These are phyloP conservation scores for Rosa multiflora DNA, from an alignment of 306 rosid genomes.

Conservation along the genomic window DNA sequence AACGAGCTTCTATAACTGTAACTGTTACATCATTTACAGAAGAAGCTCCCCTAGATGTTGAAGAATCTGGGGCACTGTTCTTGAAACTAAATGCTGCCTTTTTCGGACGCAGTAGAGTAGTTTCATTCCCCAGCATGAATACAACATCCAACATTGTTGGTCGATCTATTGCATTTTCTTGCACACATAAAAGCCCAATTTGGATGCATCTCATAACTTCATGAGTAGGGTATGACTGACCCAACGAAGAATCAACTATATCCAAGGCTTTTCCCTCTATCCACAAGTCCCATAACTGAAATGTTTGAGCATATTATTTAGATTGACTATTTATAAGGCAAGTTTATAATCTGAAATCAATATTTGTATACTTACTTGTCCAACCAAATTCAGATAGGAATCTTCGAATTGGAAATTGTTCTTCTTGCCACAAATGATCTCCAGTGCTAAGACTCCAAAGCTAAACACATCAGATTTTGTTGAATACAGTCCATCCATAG, in stretches of 20 bases:
- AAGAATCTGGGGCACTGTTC: conserved; percentile 18
- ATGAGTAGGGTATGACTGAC: conserved; percentile 8
- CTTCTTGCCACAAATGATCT: conserved; percentile 32
- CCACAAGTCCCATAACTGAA: conserved; percentile 42
- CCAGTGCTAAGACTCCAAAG: conserved; percentile 33
- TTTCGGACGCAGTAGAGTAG: conserved; percentile 34
- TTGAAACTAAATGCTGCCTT: conserved; percentile 49
- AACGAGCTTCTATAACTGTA: conserved; percentile 29
- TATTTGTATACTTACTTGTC: conserved; percentile 26
- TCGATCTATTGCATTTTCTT: conserved; percentile 36
- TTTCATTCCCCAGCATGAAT: conserved; percentile 55
- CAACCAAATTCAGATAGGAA: conserved; percentile 31
- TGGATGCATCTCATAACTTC: conserved; percentile 35
- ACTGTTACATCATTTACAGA: conserved; percentile 37
- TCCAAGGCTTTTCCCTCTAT: conserved; percentile 26
- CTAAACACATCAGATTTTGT: conserved; percentile 34
- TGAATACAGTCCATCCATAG: conserved; percentile 38
- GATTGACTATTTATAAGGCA: background rate
- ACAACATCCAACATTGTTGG: conserved; percentile 55
- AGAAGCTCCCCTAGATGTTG: conserved; percentile 29
- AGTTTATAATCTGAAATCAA: background rate
- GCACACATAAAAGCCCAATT: conserved; percentile 41
- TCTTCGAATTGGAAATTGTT: conserved; percentile 27
- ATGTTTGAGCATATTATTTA: background rate
- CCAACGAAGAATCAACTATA: conserved; percentile 24